A percentile compares a stretch with the other conserved stretches of the same genome.
Conservation (phyloP, 2,329 filamentous ascomycete genomes). For the Calonectria ilicicola region DNA sequence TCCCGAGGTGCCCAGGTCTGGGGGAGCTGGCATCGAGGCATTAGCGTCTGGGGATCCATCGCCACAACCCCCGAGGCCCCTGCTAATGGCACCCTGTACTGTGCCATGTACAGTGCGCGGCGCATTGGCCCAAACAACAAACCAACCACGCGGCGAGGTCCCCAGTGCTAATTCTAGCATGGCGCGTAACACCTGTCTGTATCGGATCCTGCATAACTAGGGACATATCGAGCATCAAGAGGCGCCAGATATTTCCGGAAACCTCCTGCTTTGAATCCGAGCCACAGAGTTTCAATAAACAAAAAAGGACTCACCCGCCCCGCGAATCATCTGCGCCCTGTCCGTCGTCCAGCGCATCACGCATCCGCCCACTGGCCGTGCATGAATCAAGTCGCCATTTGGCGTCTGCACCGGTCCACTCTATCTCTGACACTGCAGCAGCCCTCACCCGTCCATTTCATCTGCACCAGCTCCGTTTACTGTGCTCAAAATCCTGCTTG, state of each 20-base stretch:
- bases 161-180: not conserved
- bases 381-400: constrained; percentile 10
- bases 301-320: constrained; percentile 7
- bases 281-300: not conserved
- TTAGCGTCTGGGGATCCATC: not conserved
- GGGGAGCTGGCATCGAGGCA: constrained; percentile 3
- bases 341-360: constrained; percentile 17
- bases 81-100: not conserved
- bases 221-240: not conserved
- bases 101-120: constrained; percentile 6
- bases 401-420: constrained; percentile 5
- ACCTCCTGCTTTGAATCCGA: not conserved
- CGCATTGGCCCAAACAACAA: constrained; percentile 7
- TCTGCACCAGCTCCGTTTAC: not conserved
- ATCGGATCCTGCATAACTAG: constrained; percentile 15
- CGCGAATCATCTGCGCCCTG: not conserved
- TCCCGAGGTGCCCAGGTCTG: not conserved
- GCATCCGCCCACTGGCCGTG: constrained; percentile 14
- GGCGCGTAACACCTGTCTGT: constrained; percentile 1
- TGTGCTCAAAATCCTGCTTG: not conserved
- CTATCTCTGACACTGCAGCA: constrained; percentile 10
- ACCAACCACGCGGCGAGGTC: not conserved
- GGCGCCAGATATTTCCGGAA: constrained; percentile 15
- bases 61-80: not conserved
- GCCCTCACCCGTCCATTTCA: not conserved